phyloP scores from a whole-genome alignment of 2,329 filamentous ascomycete genomes.

The Cladobotryum mycophilum region DNA sequence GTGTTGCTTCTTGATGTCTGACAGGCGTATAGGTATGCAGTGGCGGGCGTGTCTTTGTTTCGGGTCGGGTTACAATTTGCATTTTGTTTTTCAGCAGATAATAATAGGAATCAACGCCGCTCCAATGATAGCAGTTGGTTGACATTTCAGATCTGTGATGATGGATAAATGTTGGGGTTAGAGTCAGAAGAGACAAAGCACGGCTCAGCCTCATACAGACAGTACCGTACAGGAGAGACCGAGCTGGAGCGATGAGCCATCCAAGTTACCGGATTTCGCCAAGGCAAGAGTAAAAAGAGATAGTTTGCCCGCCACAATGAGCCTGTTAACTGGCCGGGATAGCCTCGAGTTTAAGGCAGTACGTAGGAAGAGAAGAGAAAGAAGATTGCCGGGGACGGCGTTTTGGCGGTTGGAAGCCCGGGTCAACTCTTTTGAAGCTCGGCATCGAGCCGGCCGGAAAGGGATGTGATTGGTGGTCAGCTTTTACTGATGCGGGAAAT shows the following conservation, averaged over 20 bases:
- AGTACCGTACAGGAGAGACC: too few relatives aligned
- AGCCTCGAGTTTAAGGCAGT: background rate
- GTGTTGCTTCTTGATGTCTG: too few relatives aligned
- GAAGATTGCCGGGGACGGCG: too few relatives aligned
- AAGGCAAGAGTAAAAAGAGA: background rate
- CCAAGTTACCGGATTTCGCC: background rate
- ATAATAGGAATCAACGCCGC: background rate
- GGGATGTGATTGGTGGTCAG: conserved; percentile 2
- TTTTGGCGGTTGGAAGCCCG: too few relatives aligned
- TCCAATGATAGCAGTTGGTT: background rate
- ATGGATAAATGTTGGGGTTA: too few relatives aligned
- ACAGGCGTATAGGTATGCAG: too few relatives aligned
- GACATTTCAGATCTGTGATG: too few relatives aligned
- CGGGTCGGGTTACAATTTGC: background rate
- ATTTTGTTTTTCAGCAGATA: background rate
- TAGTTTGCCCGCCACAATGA: too few relatives aligned
- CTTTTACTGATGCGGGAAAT: background rate
- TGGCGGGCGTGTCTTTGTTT: background rate
- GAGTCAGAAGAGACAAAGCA: too few relatives aligned
- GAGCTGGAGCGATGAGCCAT: too few relatives aligned
- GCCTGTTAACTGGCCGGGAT: too few relatives aligned
- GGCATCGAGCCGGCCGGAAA: conserved; percentile 4
- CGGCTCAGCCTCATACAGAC: too few relatives aligned
- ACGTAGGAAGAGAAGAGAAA: background rate
- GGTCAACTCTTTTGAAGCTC: background rate